These are phyloP conservation scores for Neodidymelliopsis sp. DNA, from an alignment of 2,329 filamentous ascomycete species.

Conservation along the genomic window DNA sequence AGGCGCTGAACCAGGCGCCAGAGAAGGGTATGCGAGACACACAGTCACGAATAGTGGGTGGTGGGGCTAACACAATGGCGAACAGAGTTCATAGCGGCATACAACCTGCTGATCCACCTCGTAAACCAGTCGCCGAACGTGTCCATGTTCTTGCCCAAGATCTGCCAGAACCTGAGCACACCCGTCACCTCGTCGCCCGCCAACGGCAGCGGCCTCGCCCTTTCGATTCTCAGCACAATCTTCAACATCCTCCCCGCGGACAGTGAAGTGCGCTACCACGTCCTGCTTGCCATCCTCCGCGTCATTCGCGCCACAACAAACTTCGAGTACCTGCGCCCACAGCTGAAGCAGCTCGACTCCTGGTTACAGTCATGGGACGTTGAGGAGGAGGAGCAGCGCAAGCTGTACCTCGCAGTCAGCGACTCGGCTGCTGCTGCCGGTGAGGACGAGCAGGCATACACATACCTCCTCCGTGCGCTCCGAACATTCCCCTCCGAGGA, in stretches of 20 bases:
- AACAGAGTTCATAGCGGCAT: slow-evolving; percentile 88
- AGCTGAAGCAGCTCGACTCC: slow-evolving; percentile 80
- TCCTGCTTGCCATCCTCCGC: slow-evolving; percentile 86
- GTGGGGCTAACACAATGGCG: slow-evolving; percentile 36
- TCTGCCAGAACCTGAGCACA: slow-evolving; percentile 86
- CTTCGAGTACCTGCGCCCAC: slow-evolving; percentile 84
- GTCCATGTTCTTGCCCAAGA: slow-evolving; percentile 82
- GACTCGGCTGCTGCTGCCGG: slow-evolving; percentile 81
- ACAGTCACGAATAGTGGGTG: slow-evolving; percentile 15
- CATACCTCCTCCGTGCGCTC: slow-evolving; percentile 78
- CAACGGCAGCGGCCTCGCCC: slow-evolving; percentile 84
- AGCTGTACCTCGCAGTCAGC: slow-evolving; percentile 82
- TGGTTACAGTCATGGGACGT: slow-evolving; percentile 88
- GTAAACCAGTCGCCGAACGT: slow-evolving; percentile 84
- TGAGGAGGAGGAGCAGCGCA: slow-evolving; percentile 81
- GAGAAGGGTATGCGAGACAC: slow-evolving; percentile 72
- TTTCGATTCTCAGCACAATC: slow-evolving; percentile 90
- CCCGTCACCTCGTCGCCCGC: slow-evolving; percentile 85
- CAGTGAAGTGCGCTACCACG: slow-evolving; percentile 84
- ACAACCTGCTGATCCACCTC: slow-evolving; percentile 96
- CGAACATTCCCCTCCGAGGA: slow-evolving; percentile 74
- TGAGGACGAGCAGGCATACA: slow-evolving; percentile 77
- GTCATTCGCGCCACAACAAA: slow-evolving; percentile 73
- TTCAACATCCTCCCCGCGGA: slow-evolving; percentile 86
- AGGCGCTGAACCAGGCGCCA: slow-evolving; percentile 80